These are phyloP conservation scores for Melampsora americana DNA, from an alignment of 1,284 basidiomycete species.

Conservation along the genomic window DNA sequence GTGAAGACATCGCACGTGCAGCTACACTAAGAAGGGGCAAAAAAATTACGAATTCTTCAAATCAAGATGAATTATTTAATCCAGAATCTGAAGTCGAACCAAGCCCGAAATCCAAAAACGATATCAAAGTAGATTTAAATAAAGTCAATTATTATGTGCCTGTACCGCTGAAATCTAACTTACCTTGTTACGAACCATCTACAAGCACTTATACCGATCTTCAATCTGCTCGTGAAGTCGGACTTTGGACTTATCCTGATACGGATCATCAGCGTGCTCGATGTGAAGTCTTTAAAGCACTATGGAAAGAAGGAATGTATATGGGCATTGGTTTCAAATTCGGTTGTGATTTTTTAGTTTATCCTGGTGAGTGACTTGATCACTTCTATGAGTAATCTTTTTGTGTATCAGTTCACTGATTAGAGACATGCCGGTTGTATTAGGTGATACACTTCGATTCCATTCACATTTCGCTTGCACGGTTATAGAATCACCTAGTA, in stretches of 20 bases:
- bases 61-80: background rate
- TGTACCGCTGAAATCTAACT: slow-evolving; percentile 29
- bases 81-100: background rate
- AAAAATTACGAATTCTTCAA: background rate
- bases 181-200: slow-evolving; percentile 6
- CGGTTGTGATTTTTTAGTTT: slow-evolving; percentile 91
- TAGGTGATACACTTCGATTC: slow-evolving; percentile 90
- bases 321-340: slow-evolving; percentile 86
- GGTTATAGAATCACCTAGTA: slow-evolving; percentile 66
- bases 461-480: slow-evolving; percentile 93
- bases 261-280: slow-evolving; percentile 66
- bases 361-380: slow-evolving; percentile 68
- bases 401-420: background rate
- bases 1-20: slow-evolving; percentile 30
- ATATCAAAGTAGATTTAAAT: background rate
- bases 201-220: slow-evolving; percentile 60
- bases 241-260: slow-evolving; percentile 73
- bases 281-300: slow-evolving; percentile 72
- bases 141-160: slow-evolving; percentile 22
- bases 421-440: slow-evolving; percentile 3
- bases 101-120: background rate
- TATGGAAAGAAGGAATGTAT: slow-evolving; percentile 77
- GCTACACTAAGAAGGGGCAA: slow-evolving; percentile 18
- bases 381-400: background rate
- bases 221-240: slow-evolving; percentile 63